Percentiles rank a stretch among this genome's conserved stretches.
Conservation (phyloP, 345 rosid genomes). For the Syzygium oleosum region DNA sequence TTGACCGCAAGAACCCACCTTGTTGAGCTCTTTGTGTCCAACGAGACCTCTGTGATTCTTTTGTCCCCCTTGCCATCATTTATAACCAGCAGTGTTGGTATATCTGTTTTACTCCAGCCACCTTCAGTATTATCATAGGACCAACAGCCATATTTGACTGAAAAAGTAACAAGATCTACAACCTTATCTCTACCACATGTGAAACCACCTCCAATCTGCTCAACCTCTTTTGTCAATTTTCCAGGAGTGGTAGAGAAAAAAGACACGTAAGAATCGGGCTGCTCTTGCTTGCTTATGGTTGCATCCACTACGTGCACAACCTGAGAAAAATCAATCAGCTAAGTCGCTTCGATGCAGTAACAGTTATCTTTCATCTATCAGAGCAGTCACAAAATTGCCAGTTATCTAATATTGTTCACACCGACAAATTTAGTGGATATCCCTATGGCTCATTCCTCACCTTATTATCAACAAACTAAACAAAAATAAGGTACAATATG, state of each 20-base stretch:
- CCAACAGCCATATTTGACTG: slow-evolving; percentile 70
- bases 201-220: slow-evolving; percentile 63
- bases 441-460: not conserved
- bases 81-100: slow-evolving; percentile 47
- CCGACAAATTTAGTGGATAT: not conserved
- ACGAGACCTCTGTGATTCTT: slow-evolving; percentile 36
- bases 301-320: slow-evolving; percentile 92
- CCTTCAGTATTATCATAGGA: slow-evolving; percentile 34
- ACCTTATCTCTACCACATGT: slow-evolving; percentile 57
- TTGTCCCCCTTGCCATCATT: slow-evolving; percentile 25
- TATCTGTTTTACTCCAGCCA: slow-evolving; percentile 68
- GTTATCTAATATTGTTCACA: not conserved
- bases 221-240: slow-evolving; percentile 61
- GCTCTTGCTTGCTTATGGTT: slow-evolving; percentile 34
- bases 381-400: not conserved
- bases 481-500: not conserved
- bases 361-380: not conserved
- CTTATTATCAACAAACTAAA: not conserved
- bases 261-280: slow-evolving; percentile 47
- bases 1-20: slow-evolving; percentile 93
- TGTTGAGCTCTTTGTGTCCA: slow-evolving; percentile 56
- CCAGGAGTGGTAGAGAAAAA: slow-evolving; percentile 86
- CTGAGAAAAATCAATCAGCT: slow-evolving; percentile 19
- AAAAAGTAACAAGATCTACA: slow-evolving; percentile 70
- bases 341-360: not conserved